Evolutionary conservation across 352 stramenopile genomes (phyloP).

Genomic region (Globisporangium echinulatum): DNA sequence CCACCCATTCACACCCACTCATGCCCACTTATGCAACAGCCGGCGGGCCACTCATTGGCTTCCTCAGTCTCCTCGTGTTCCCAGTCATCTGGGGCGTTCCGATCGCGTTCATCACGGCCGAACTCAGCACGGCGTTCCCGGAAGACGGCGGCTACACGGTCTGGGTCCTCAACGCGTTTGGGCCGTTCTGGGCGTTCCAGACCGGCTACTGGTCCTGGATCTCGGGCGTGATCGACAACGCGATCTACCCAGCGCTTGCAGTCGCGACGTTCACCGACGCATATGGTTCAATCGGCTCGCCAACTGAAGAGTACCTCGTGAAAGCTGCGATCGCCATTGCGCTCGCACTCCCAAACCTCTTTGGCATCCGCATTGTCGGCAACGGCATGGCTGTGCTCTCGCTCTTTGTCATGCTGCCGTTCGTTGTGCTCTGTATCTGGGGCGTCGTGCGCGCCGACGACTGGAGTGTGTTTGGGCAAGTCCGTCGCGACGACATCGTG

Average conservation of each 20-base stretch:
- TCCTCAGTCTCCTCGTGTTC: conserved; percentile 85
- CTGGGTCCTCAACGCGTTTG: conserved; percentile 90
- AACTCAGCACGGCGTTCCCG: conserved; percentile 87
- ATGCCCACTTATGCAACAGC: conserved; percentile 5
- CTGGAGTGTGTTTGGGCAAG: conserved; percentile 28
- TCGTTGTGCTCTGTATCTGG: conserved; percentile 66
- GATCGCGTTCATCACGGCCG: conserved; percentile 89
- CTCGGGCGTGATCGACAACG: conserved; percentile 88
- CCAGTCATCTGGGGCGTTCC: conserved; percentile 88
- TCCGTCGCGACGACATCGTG: conserved; percentile 29
- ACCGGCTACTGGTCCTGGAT: conserved; percentile 84
- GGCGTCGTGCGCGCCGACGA: conserved; percentile 19
- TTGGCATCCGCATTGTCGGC: conserved; percentile 78
- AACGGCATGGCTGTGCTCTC: conserved; percentile 69
- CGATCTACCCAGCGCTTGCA: conserved; percentile 86
- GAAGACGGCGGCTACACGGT: conserved; percentile 81
- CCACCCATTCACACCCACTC: no score
- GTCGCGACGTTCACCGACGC: conserved; percentile 36
- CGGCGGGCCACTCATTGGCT: conserved; percentile 56
- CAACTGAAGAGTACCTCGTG: conserved; percentile 30
- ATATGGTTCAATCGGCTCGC: conserved; percentile 23
- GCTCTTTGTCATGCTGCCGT: conserved; percentile 87
- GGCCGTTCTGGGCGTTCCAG: conserved; percentile 81
- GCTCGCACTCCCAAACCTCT: conserved; percentile 34
- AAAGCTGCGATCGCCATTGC: conserved; percentile 34